Base-by-base conservation (phyloP, 305 asterid species). In the Fraxinus dipetala region DNA sequence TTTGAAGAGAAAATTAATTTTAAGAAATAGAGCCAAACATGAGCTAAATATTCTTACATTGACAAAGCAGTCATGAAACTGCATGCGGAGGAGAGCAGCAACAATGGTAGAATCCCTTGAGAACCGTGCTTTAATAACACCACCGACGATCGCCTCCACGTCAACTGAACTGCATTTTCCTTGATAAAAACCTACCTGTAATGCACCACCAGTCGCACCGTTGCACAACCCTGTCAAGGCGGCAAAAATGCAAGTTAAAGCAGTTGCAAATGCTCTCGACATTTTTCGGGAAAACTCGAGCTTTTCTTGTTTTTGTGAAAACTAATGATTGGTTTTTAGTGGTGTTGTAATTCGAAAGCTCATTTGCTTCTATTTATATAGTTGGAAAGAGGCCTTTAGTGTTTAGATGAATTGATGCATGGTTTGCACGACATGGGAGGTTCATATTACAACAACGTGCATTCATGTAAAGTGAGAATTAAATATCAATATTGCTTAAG, bases 11-110 rank as follows among this genome's bases (percentile, higher is more conserved):
- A 32, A 32, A 32, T 1, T 32, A 4, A 32, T 36, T 36, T 36
- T 36, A 36, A 36, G 10, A 36, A 36, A 36, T 36, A 36, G 2
- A 1, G 40, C 9, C 40, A 36, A 36, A 36, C 9, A 36, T 36
- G 40, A 2, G 9, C 9, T 36, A 36, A 63, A 8, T 63, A 22
- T 4, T 83, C 90, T 85, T 85, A 91, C 95, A 4, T 81, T 86
- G 78, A 93, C 94, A 75, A 92, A 92, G 79, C 97, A 92, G 18
- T 92, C 95, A 18, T 93, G 97, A 51, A 93, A 91, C 4, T 91
- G 97, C 91, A 93, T 78, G 77, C 93, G 93, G 1, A 92, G 91
- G 18, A 93, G 90, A 56, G 92, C 92, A 72, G 95, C 86, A 0
- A 87, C 63, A 56, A 91, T 85, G 78, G 89, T 85, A n/a, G 76